Percentiles rank a stretch among this genome's conserved stretches.
Conservation (phyloP, 2,329 filamentous ascomycete species). For the Orbilia ellipsospora region DNA sequence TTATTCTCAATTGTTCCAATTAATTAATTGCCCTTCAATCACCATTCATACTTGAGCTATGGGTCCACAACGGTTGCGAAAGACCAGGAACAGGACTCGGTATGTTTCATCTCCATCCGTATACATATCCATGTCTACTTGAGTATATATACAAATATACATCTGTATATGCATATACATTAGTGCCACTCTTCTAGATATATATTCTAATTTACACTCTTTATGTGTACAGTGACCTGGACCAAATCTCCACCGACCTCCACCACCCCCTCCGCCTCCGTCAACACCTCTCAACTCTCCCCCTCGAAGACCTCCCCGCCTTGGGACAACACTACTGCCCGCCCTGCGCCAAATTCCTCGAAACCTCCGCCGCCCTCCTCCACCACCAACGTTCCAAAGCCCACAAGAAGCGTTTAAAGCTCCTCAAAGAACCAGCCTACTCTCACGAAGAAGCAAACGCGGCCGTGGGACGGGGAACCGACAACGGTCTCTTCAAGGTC, state of each 20-base stretch:
- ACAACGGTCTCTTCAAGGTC: slow-evolving; percentile 68
- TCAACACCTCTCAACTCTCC: slow-evolving; percentile 81
- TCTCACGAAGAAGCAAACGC: slow-evolving; percentile 87
- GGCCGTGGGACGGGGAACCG: slow-evolving; percentile 76
- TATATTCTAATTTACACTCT: background rate
- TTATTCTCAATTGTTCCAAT: background rate
- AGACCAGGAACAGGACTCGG: slow-evolving; percentile 79
- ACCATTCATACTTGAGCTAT: background rate
- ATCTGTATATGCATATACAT: background rate
- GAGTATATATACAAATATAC: background rate
- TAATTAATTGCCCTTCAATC: background rate
- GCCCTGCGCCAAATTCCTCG: slow-evolving; percentile 97
- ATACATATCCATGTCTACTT: background rate
- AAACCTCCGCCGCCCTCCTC: slow-evolving; percentile 79
- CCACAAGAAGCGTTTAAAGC: slow-evolving; percentile 80
- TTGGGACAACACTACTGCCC: slow-evolving; percentile 88
- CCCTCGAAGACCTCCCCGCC: slow-evolving; percentile 85
- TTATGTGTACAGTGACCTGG: slow-evolving; percentile 75
- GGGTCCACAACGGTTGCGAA: slow-evolving; percentile 51
- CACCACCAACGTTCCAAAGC: slow-evolving; percentile 87
- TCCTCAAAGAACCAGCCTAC: slow-evolving; percentile 82
- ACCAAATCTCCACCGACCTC: slow-evolving; percentile 89
- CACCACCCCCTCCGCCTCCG: slow-evolving; percentile 80
- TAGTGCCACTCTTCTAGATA: no score
- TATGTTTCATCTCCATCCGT: slow-evolving; percentile 60